phyloP scores from a whole-genome alignment of 2,329 filamentous ascomycete species.

The Myriangium duriaei region DNA sequence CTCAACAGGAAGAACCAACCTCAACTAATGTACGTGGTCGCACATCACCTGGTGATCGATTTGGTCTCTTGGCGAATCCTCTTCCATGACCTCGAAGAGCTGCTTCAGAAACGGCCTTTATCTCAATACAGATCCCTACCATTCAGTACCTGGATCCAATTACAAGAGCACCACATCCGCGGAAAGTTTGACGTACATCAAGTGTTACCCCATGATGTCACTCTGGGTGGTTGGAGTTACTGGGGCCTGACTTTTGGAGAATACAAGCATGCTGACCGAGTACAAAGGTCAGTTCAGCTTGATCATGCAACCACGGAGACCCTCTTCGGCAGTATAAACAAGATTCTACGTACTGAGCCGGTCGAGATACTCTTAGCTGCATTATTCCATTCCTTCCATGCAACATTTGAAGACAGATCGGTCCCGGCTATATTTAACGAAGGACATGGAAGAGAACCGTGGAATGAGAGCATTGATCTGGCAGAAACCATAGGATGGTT shows the following conservation, averaged over 20 bases:
- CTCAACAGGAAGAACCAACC: conserved; percentile 27
- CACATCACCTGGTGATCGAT: conserved; percentile 26
- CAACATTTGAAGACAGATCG: conserved; percentile 20
- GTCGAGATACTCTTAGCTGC: background rate
- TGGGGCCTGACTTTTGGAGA: background rate
- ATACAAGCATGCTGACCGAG: background rate
- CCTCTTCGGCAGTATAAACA: background rate
- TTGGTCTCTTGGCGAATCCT: conserved; percentile 29
- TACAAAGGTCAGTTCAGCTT: background rate
- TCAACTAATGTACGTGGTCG: conserved; percentile 25
- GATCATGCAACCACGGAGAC: background rate
- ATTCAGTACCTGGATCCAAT: background rate
- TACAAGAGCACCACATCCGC: background rate
- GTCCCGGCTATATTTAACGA: conserved; percentile 35
- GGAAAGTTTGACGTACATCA: background rate
- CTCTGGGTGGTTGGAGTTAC: background rate
- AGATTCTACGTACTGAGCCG: background rate
- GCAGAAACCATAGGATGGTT: conserved; percentile 41
- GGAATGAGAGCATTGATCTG: conserved; percentile 34
- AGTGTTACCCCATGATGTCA: background rate
- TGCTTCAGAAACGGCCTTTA: background rate
- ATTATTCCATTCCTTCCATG: background rate
- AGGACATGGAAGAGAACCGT: conserved; percentile 36
- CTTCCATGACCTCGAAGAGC: conserved; percentile 25
- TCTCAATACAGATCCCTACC: conserved; percentile 11